Evolutionary conservation across 441 rosid genomes (phyloP), one percentile per base, ranked within the genome.

Genomic region (Populus hybrid): DNA sequence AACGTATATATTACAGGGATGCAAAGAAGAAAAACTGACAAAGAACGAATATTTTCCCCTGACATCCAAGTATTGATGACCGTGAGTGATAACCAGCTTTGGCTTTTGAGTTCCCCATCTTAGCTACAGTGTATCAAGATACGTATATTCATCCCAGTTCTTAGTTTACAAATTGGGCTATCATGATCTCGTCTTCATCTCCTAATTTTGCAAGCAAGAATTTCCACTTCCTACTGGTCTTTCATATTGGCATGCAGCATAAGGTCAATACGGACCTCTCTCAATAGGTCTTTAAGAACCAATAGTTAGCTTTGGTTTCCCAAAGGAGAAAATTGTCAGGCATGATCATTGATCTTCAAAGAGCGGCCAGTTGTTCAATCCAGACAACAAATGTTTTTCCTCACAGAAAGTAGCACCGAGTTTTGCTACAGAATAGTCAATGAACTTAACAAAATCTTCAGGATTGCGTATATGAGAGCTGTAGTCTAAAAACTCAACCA

Each of bases 401-500:
- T 71, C 78, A 16, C 42, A 23, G 42, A 77, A 78, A 26, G 42
- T 35, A 50, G 67, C 76, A 69, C 81, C 61, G 30, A 82, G 77
- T 81, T 84, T 79, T 36, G 75, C 64, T 73, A 65, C 26, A 75
- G 74, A 59, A 82, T 53, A 59, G 74, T 87, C 89, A 68, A 85
- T 81, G 70, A 88, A 82, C 34, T 84, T 75, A 77, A 89, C 80
- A 75, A 93, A 88, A 77, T 88, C 90, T 42, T 89, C 82, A 36
- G 87, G 81, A 76, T 82, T 81, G 40, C 82, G 69, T 67, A 87
- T 74, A 10, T 78, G 84, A 75, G 77, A 81, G 57, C 82, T 73
- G 64, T 36, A 80, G 64, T 80, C 86, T 69, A 81, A 79, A 28
- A 82, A 73, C 66, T 79, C 82, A 28, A 38, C 81, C 59, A 82